Percentiles rank a stretch among this genome's conserved stretches.
Evolutionary conservation across 345 rosid genomes (phyloP).

Genomic region (Garcia nutans): DNA sequence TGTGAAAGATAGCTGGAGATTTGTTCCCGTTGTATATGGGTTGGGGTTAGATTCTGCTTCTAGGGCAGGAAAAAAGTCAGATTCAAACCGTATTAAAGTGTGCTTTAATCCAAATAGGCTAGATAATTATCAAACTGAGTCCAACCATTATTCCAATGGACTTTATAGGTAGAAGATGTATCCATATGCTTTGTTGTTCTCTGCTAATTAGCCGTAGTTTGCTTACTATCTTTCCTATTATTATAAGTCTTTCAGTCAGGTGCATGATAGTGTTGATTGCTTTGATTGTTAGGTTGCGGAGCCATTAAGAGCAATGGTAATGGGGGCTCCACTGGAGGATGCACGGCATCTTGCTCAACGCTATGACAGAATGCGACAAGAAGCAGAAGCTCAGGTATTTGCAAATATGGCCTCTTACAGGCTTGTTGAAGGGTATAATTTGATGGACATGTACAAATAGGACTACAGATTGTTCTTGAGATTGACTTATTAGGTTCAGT

Average conservation of each 20-base stretch:
- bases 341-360: conserved; percentile 97
- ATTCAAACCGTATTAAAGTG: background rate
- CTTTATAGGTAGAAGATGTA: background rate
- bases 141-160: background rate
- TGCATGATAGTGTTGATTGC: conserved; percentile 20
- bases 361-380: conserved; percentile 92
- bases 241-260: background rate
- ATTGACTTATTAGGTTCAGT: background rate
- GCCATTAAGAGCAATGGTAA: conserved; percentile 91
- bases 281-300: conserved; percentile 72
- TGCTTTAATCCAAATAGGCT: background rate
- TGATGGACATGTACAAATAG: background rate
- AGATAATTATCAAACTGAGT: background rate
- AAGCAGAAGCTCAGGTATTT: conserved; percentile 89
- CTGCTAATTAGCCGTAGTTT: background rate
- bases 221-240: background rate
- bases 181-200: background rate
- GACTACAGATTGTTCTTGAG: background rate
- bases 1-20: background rate
- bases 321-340: conserved; percentile 92
- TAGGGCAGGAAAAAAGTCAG: background rate
- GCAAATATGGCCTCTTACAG: conserved; percentile 7
- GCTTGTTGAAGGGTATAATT: conserved; percentile 4
- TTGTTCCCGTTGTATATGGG: background rate
- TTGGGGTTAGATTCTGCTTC: background rate